Percentiles rank a stretch among this genome's conserved stretches.
These are phyloP conservation scores for Trichophyton schoenleinii DNA, from an alignment of 2,329 filamentous ascomycete species.

Conservation along the genomic window DNA sequence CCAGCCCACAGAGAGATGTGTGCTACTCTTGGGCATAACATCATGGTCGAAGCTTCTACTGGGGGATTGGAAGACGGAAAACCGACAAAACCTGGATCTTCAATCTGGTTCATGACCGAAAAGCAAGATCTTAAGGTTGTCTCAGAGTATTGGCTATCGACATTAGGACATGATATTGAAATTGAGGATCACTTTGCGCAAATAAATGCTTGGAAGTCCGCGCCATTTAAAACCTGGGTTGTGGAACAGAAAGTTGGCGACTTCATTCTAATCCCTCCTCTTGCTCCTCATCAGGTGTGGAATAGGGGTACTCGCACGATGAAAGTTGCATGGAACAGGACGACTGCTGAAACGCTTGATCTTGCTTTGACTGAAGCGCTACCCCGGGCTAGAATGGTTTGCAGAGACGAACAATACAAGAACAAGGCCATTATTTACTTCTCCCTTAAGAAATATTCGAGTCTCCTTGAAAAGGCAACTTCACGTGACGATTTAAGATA, in stretches of 20 bases:
- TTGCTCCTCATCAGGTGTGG: constrained; percentile 96
- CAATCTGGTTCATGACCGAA: constrained; percentile 98
- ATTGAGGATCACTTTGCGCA: constrained; percentile 96
- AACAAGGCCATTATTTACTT: constrained; percentile 94
- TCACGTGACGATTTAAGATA: constrained; percentile 43
- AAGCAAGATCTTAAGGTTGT: constrained; percentile 82
- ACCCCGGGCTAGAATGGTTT: constrained; percentile 78
- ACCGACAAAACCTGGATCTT: constrained; percentile 62
- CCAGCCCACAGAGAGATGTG: constrained; percentile 97
- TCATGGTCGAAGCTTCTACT: constrained; percentile 86
- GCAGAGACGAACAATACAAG: constrained; percentile 96
- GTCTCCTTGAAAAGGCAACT: constrained; percentile 45
- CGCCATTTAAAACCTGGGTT: constrained; percentile 82
- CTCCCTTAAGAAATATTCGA: constrained; percentile 65
- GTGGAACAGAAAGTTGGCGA: constrained; percentile 85
- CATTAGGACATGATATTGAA: constrained; percentile 89
- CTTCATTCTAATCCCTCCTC: constrained; percentile 81
- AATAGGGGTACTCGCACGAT: constrained; percentile 90
- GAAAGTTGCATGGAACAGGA: constrained; percentile 97
- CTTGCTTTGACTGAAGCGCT: constrained; percentile 77
- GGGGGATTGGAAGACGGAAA: constrained; percentile 55
- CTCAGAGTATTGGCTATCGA: constrained; percentile 84
- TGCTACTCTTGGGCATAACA: constrained; percentile 86
- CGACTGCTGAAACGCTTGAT: constrained; percentile 79
- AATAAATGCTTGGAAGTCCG: constrained; percentile 87